Base-by-base conservation (phyloP, 1,284 basidiomycete genomes). In the Athelia psychrophila region DNA sequence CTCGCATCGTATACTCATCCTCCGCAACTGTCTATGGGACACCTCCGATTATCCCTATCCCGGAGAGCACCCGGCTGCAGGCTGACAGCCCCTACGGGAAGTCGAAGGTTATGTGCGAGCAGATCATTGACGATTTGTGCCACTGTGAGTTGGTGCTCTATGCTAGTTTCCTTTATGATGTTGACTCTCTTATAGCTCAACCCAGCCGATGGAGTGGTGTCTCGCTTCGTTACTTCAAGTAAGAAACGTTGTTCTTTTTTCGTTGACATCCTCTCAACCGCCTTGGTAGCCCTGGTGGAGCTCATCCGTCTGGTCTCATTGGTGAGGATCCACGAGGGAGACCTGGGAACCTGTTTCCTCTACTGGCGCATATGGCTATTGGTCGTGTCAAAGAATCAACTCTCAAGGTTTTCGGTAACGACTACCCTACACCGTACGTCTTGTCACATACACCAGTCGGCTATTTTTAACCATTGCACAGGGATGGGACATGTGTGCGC, bases 21-120 rank as follows among this genome's bases (percentile, higher is more conserved):
- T 97, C 94, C 22, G 97, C 97, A 2, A 99, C 97, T n/a, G 97
- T 99, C 32, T 99, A 99, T 68, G 97, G 97, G 54, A 95, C 87
- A 2, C 97, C 97, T 8, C 87, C 91, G 45, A 76, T 76, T 52
- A 93, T 99, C 53, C 97, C 97, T 46, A 99, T 99, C 59, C 93
- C 95, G 19, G 97, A 99, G 72, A 83, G 88, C 2, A 95, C 93
- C 5, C 88, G 91, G 12, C 72, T 99, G 54, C 75, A 90, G 64
- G 93, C 96, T 2, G 89, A 95, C 68, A 96, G 93, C 58, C 91
- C 91, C 18, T 99, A 99, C 66, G 97, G 95, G 32, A 88, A 90
- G 65, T 97, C 94, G 23, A 99, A 99, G 73, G 85, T 93, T 56
- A 94, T 99, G 88, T 84, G 83, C 56, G 97, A 99, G 74, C 84